A percentile compares a stretch with the other conserved stretches of the same genome.
phyloP scores from a whole-genome alignment of 495 filamentous ascomycete species.

The Tuber umbilicatum region DNA sequence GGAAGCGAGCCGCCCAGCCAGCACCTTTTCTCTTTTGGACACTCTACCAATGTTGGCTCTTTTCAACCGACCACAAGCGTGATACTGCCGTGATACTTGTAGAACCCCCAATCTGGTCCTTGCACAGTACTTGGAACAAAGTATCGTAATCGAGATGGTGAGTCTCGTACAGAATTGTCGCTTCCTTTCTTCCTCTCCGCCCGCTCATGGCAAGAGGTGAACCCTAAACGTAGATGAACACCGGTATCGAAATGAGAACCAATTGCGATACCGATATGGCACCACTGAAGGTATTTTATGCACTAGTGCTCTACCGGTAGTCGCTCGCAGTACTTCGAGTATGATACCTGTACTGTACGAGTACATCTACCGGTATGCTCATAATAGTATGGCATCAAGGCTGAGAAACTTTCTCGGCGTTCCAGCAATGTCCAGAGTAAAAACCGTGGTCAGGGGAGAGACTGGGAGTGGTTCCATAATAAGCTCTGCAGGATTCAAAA shows the following conservation, averaged over 20 bases:
- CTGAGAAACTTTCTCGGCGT: background rate
- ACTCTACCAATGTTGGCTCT: background rate
- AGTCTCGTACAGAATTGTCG: background rate
- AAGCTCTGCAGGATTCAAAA: background rate
- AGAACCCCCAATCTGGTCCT: background rate
- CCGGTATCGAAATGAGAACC: background rate
- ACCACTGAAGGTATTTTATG: background rate
- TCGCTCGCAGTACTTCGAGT: too few relatives aligned
- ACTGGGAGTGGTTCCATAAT: background rate
- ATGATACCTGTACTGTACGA: background rate
- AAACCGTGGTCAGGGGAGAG: background rate
- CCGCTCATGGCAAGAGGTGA: background rate
- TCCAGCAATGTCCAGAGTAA: background rate
- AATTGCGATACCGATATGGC: background rate
- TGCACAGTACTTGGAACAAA: too few relatives aligned
- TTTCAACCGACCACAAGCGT: background rate
- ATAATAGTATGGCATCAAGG: background rate
- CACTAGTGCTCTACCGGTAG: too few relatives aligned
- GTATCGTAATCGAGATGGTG: background rate
- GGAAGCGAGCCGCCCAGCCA: background rate
- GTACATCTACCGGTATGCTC: background rate
- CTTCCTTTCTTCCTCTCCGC: background rate
- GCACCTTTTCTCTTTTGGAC: background rate
- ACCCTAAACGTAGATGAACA: background rate
- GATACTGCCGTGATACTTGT: background rate